phyloP scores from a whole-genome alignment of 1,139 yeast species.

The Diutina neorugosa region DNA sequence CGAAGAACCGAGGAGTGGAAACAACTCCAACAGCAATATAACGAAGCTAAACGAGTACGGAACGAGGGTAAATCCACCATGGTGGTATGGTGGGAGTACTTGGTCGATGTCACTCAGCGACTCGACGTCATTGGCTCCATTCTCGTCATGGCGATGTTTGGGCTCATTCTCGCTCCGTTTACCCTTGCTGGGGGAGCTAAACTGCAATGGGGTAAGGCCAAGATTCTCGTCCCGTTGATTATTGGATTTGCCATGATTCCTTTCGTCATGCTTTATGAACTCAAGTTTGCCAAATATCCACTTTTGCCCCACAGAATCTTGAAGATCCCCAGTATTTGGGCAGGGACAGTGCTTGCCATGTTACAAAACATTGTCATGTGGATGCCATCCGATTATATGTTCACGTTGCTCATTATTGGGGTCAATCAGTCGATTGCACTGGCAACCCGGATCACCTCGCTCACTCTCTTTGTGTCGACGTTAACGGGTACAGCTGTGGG shows the following conservation, averaged over 20 bases:
- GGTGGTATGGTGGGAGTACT: neutral
- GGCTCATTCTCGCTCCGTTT: constrained; percentile 42
- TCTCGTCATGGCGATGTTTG: constrained; percentile 36
- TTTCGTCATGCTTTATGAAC: constrained; percentile 43
- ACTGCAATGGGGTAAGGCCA: constrained; percentile 21
- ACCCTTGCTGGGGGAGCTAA: constrained; percentile 46
- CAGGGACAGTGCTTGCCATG: constrained; percentile 39
- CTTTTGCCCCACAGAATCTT: constrained; percentile 43
- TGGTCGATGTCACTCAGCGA: constrained; percentile 28
- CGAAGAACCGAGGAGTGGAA: neutral
- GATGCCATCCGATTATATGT: constrained; percentile 60
- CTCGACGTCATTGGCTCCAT: constrained; percentile 44
- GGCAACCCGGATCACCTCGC: constrained; percentile 53
- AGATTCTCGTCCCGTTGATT: constrained; percentile 51
- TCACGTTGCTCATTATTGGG: constrained; percentile 51
- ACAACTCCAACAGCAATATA: neutral
- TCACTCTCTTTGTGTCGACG: constrained; percentile 54
- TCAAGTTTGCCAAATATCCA: constrained; percentile 39
- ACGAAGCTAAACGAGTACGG: neutral
- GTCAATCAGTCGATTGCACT: constrained; percentile 46
- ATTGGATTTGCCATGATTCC: constrained; percentile 50
- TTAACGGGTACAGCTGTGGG: constrained; percentile 53
- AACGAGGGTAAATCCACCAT: neutral
- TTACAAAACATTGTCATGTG: constrained; percentile 47
- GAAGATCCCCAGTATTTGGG: constrained; percentile 50